Conservation (phyloP, 352 stramenopile species). For the Phytopythium chamaehyphon region DNA sequence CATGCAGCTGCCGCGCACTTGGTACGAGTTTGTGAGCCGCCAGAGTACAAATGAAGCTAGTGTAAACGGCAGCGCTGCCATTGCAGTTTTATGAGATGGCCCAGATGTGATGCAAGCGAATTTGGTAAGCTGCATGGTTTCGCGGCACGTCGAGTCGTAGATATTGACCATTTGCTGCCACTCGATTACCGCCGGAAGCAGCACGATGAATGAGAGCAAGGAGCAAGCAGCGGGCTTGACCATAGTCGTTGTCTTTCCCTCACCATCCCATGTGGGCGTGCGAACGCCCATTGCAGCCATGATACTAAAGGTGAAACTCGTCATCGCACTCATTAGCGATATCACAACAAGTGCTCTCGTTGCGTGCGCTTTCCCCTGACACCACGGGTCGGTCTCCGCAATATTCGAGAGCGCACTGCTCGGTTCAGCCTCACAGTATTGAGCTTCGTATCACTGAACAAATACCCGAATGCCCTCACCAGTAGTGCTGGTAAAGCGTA, state of each 20-base stretch:
- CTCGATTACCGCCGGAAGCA: constrained; percentile 46
- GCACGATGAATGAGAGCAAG: constrained; percentile 30
- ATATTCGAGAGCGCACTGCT: constrained; percentile 33
- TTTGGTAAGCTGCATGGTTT: constrained; percentile 38
- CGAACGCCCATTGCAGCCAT: constrained; percentile 54
- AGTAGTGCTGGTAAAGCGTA: constrained; percentile 33
- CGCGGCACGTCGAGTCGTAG: constrained; percentile 42
- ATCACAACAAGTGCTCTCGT: constrained; percentile 49
- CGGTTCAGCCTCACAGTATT: constrained; percentile 9
- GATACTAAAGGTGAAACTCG: constrained; percentile 48
- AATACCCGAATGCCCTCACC: too few relatives aligned
- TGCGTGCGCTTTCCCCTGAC: constrained; percentile 36
- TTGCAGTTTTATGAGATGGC: constrained; percentile 28
- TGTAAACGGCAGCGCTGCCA: constrained; percentile 42
- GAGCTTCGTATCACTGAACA: too few relatives aligned
- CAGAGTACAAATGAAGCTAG: constrained; percentile 48
- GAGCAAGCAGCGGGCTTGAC: constrained; percentile 48
- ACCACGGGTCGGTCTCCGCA: constrained; percentile 56
- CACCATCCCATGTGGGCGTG: constrained; percentile 71
- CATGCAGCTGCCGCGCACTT: constrained; percentile 23
- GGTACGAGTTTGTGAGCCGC: constrained; percentile 56
- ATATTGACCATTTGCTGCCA: constrained; percentile 56
- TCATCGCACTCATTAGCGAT: constrained; percentile 44
- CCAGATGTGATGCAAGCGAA: constrained; percentile 53
- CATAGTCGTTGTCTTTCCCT: constrained; percentile 57